Conservation (phyloP, 139 green algal genomes). For the Mesotaenium endlicherianum region DNA sequence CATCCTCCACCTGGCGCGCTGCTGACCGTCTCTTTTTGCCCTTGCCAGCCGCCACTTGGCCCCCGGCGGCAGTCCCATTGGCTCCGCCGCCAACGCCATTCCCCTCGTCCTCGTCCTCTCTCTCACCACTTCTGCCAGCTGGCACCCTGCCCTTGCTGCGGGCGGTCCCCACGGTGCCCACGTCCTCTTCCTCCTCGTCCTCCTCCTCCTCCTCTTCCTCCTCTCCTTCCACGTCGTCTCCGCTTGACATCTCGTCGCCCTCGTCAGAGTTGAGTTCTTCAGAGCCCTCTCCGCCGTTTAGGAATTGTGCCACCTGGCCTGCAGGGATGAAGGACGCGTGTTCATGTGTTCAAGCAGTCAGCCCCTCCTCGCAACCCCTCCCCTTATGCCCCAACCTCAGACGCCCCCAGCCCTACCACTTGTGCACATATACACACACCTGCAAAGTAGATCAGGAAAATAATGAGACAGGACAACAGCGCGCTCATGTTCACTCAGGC, state of each 20-base stretch:
- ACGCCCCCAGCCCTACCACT: neutral
- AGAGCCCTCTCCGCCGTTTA: too few relatives aligned
- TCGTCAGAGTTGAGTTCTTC: neutral
- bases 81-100: neutral
- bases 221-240: neutral
- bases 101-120: conserved; percentile 7
- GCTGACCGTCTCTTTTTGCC: neutral
- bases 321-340: neutral
- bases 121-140: too few relatives aligned
- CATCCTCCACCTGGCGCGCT: neutral
- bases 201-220: conserved; percentile 6
- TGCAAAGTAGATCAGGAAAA: too few relatives aligned
- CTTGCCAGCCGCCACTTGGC: neutral
- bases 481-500: too few relatives aligned
- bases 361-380: neutral
- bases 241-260: neutral
- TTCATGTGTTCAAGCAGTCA: neutral
- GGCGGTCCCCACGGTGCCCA: too few relatives aligned
- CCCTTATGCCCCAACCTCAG: neutral
- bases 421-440: too few relatives aligned
- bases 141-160: too few relatives aligned
- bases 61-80: neutral
- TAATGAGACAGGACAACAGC: too few relatives aligned
- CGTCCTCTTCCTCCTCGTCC: conserved; percentile 1
- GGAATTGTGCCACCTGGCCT: neutral